Percentiles rank a stretch among this genome's conserved stretches.
Conservation (phyloP, 2,329 filamentous ascomycete species). For the Chrysoporthe austroafricana region DNA sequence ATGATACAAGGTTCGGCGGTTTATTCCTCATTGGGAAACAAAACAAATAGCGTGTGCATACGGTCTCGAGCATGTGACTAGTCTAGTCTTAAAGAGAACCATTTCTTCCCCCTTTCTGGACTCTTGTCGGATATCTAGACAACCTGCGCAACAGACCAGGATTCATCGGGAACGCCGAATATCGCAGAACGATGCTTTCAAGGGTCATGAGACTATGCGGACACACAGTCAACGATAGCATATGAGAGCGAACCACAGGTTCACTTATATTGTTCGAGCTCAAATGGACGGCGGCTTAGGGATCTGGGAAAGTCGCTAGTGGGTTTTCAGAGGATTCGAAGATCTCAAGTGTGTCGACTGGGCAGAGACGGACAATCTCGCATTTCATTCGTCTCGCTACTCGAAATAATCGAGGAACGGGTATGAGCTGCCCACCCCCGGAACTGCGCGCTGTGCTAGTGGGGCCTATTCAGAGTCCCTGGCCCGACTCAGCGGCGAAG, state of each 20-base stretch:
- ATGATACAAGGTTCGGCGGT: background rate
- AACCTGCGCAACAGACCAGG: too few species aligned
- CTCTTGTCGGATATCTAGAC: too few species aligned
- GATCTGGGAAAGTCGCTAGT: background rate
- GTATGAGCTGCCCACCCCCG: background rate
- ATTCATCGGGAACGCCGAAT: too few species aligned
- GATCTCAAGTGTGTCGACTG: too few species aligned
- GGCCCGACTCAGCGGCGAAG: background rate
- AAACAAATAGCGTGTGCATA: background rate
- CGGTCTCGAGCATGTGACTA: background rate
- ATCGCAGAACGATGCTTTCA: too few species aligned
- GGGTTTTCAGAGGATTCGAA: background rate
- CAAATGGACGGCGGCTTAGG: background rate
- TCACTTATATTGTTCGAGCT: background rate
- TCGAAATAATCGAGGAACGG: background rate
- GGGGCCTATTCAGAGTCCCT: background rate
- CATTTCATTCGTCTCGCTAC: background rate
- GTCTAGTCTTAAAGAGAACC: background rate
- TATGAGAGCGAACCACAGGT: background rate
- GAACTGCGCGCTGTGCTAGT: background rate
- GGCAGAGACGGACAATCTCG: background rate
- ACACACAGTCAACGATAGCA: background rate
- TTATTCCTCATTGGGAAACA: background rate
- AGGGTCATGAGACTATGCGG: too few species aligned
- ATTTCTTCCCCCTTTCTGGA: background rate